phyloP scores from a whole-genome alignment of 352 stramenopile genomes.

The Blastocystis sp. region DNA sequence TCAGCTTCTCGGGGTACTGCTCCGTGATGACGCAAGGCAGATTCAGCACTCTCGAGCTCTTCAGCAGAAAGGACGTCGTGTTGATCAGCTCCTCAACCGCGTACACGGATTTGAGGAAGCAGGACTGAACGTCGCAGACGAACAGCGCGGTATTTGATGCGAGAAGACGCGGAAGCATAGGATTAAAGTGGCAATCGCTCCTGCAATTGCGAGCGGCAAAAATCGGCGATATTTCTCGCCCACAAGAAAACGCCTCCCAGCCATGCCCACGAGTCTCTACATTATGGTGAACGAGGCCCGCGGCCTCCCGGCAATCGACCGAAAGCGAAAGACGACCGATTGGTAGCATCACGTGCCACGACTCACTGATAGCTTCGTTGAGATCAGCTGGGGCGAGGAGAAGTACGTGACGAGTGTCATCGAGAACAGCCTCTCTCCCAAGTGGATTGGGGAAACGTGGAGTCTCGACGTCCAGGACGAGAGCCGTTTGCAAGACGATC shows the following conservation, averaged over 20 bases:
- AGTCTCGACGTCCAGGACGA: constrained; percentile 94
- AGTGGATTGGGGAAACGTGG: constrained; percentile 94
- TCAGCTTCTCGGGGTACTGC: constrained; percentile 79
- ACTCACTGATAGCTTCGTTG: constrained; percentile 76
- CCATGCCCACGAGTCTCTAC: constrained; percentile 86
- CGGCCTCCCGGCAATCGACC: constrained; percentile 82
- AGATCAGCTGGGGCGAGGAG: constrained; percentile 82
- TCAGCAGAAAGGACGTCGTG: constrained; percentile 62
- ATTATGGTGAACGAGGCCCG: constrained; percentile 83
- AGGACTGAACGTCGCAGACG: constrained; percentile 82
- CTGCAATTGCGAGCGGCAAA: background rate
- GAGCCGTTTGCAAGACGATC: constrained; percentile 92
- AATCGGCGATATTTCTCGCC: background rate
- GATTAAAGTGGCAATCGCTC: background rate
- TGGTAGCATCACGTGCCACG: constrained; percentile 28
- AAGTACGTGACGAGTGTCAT: constrained; percentile 83
- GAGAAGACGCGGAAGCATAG: constrained; percentile 34
- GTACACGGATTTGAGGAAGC: constrained; percentile 79
- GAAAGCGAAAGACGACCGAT: constrained; percentile 76
- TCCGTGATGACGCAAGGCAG: constrained; percentile 81
- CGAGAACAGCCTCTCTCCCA: constrained; percentile 88
- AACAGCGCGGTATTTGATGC: constrained; percentile 74
- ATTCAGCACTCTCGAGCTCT: constrained; percentile 78
- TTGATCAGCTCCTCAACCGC: constrained; percentile 76
- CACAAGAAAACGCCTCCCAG: background rate